Base-by-base conservation (phyloP, 2,329 filamentous ascomycete species). In the Fusarium torulosum region DNA sequence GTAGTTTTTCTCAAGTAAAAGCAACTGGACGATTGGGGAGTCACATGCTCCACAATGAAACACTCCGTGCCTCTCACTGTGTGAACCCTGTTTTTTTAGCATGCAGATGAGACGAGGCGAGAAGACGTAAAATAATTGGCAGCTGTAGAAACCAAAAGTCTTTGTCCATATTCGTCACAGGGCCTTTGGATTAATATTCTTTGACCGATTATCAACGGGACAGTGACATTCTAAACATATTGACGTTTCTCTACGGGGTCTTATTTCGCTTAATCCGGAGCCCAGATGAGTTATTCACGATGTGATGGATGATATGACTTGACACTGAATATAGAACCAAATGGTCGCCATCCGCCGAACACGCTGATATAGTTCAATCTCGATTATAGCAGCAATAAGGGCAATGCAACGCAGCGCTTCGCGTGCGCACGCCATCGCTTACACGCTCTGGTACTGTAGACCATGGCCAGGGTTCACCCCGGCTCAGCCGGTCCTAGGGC, bases 151-250 rank as follows among this genome's bases (percentile, higher is more conserved):
- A 58, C 47, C 37, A 62, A 47, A n/a, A 55, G 43, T 20, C 58
- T 67, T 52, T 60, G 62, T 67, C 70, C 62, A 62, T 54, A 59
- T 63, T 53, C 68, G 53, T 72, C 70, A 70, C 59, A 65, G 66
- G 58, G 57, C 50, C 52, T 44, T 50, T 40, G 27, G 17, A 21
- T 42, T 43, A 17, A 45, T 21, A 53, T 58, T 54, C 40, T 40
- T 55, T 13, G 15, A 37, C 14, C 21, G 11, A 29, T 63, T 52
- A 63, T 41, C 52, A 43, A 59, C 46, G n/a, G 7, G 9, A 35
- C 21, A 45, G 53, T 35, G 19, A 21, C 33, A 44, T 25, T 41
- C 51, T 38, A 33, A 37, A 53, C 37, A 21, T 15, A n/a, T 57
- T 58, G 59, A 50, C 42, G 51, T 37, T 53, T 61, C 41, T 38